Base-by-base conservation (phyloP, 139 green algal genomes). In the Chlamydomonas schloesseri region DNA sequence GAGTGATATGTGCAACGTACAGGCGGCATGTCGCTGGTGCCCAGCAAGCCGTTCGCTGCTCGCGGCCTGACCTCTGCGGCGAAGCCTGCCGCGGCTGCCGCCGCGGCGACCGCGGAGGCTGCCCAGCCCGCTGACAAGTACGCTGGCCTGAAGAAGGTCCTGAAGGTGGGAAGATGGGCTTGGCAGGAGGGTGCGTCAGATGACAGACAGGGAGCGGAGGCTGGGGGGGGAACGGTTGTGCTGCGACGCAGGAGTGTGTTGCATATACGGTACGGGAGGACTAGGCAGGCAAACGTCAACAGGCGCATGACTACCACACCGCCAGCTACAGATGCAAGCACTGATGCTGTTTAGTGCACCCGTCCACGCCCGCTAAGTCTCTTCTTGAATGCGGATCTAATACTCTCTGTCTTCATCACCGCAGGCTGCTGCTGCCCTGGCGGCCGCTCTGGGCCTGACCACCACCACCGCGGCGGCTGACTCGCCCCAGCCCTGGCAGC, bases 381-480 rank as follows among this genome's bases (percentile, higher is more conserved):
- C n/a, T n/a, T n/a, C n/a, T n/a, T n/a, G n/a, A n/a, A n/a, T n/a
- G n/a, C n/a, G n/a, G n/a, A n/a, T n/a, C n/a, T n/a, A n/a, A n/a
- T n/a, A n/a, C n/a, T n/a, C n/a, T n/a, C n/a, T n/a, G n/a, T 50
- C 6, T 50, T 50, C 8, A 50, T 8, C 6, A 5, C 15, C 2
- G 68, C 75, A 92, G 89, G 81, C 75, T 36, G 89, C 71, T 0
- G 86, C 89, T 47, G 89, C 83, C 1, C 13, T 92, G 33, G 81
- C 62, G 20, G 89, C 74, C 6, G 86, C 86, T 1, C 62, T 90
- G 33, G 82, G 70, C 42, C 85, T 92, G 75, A 72, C 81, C 24
- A 53, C 62, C 57, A 70, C 77, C 37, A 50, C 80, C 20, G 85
- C 71, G 1, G 46, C 64, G 65, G 89, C 89, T 0, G 89, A 92